Percentiles rank a stretch among this genome's conserved stretches.
phyloP scores from a whole-genome alignment of 106 monocot genomes.

The Hemerocallis citrina region DNA sequence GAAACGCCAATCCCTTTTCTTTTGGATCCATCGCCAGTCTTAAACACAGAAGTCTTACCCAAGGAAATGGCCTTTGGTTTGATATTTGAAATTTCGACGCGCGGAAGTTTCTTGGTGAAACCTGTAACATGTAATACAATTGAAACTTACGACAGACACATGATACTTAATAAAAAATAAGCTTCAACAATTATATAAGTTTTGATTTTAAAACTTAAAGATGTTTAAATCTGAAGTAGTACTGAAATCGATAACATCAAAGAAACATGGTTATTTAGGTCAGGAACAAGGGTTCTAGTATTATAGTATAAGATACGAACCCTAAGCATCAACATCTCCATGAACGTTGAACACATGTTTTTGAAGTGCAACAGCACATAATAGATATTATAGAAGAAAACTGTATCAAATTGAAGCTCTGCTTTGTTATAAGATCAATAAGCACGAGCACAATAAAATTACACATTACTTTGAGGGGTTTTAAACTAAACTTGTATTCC shows the following conservation, averaged over 20 bases:
- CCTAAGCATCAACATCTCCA: not conserved
- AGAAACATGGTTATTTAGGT: too few relatives aligned
- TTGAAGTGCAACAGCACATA: too few relatives aligned
- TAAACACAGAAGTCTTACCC: not conserved
- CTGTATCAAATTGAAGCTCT: too few relatives aligned
- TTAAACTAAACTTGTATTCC: too few relatives aligned
- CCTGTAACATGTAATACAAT: constrained; percentile 13
- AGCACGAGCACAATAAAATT: too few relatives aligned
- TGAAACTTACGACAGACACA: not conserved
- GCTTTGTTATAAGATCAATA: too few relatives aligned
- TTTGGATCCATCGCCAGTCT: constrained; percentile 4
- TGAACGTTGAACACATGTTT: too few relatives aligned
- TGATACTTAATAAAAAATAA: not conserved
- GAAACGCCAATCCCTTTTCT: constrained; percentile 29
- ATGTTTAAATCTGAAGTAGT: not conserved
- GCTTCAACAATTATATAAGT: not conserved
- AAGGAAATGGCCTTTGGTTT: not conserved
- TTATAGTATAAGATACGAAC: not conserved
- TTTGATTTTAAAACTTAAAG: too few relatives aligned
- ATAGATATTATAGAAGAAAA: too few relatives aligned
- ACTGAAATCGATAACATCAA: not conserved
- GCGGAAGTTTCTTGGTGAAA: constrained; percentile 8
- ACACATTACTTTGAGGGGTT: too few relatives aligned
- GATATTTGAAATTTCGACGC: constrained; percentile 11
- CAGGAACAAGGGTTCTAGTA: too few relatives aligned